A percentile compares a stretch with the other conserved stretches of the same genome.
These are phyloP conservation scores for Sophora flavescens DNA, from an alignment of 306 rosid genomes.

Conservation along the genomic window DNA sequence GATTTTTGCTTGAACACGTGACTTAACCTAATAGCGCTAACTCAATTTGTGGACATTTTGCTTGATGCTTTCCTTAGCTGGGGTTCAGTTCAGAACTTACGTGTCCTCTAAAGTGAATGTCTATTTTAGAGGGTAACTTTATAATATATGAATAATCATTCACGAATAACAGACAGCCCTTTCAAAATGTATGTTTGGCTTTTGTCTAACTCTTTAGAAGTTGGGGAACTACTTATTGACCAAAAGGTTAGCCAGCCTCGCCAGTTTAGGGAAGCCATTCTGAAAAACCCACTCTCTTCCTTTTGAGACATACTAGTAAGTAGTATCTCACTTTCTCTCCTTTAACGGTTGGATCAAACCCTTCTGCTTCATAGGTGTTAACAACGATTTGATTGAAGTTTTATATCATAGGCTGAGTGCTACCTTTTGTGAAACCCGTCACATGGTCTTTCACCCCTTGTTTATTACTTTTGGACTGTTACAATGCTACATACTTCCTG, in stretches of 20 bases:
- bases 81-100: background rate
- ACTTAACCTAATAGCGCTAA: background rate
- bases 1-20: background rate
- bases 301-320: too few relatives aligned
- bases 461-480: conserved; percentile 23
- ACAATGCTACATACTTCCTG: conserved; percentile 14
- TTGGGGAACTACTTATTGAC: too few relatives aligned
- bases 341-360: too few relatives aligned
- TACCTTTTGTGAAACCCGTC: background rate
- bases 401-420: background rate
- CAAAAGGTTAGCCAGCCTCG: too few relatives aligned
- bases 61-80: background rate
- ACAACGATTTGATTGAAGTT: background rate
- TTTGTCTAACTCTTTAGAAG: too few relatives aligned
- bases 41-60: conserved; percentile 11
- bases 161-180: too few relatives aligned
- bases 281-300: too few relatives aligned
- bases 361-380: too few relatives aligned
- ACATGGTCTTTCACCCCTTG: conserved; percentile 19
- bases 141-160: background rate
- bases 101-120: conserved; percentile 7
- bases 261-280: too few relatives aligned
- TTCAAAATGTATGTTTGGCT: too few relatives aligned
- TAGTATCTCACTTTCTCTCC: too few relatives aligned
- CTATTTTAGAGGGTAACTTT: background rate